Percentiles rank a stretch among this genome's conserved stretches.
phyloP scores from a whole-genome alignment of 163 green algal species.

The Scenedesmus sp. region DNA sequence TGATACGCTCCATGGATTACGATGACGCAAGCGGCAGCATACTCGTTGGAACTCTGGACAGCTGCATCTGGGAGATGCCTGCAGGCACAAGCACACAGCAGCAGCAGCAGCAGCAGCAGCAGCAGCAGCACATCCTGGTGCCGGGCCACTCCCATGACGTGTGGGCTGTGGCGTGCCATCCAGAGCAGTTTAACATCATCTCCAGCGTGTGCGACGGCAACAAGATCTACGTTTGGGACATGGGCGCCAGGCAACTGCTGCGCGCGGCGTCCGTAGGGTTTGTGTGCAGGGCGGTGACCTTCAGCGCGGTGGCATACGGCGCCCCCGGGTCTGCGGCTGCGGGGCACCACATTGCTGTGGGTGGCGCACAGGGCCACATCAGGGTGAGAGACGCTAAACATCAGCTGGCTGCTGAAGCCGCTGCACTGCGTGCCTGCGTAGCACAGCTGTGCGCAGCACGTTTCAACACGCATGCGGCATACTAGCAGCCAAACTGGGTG shows the following conservation, averaged over 20 bases:
- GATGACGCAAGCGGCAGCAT: slow-evolving; percentile 53
- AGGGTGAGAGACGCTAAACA: slow-evolving; percentile 53
- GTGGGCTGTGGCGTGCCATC: slow-evolving; percentile 70
- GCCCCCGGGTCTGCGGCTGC: not conserved
- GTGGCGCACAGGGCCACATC: slow-evolving; percentile 70
- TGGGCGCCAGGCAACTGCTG: slow-evolving; percentile 52
- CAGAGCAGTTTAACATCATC: slow-evolving; percentile 60
- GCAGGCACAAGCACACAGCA: not conserved
- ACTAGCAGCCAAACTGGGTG: no score
- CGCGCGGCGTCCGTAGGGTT: slow-evolving; percentile 64
- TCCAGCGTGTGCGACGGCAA: slow-evolving; percentile 65
- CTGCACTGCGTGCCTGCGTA: not conserved
- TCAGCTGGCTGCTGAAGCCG: not conserved
- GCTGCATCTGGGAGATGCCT: slow-evolving; percentile 71
- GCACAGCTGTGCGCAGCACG: not conserved
- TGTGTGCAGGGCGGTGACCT: slow-evolving; percentile 31
- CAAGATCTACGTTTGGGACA: slow-evolving; percentile 70
- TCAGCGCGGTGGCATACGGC: slow-evolving; percentile 32
- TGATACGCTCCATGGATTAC: slow-evolving; percentile 66
- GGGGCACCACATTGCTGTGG: slow-evolving; percentile 74
- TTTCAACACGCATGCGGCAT: no score
- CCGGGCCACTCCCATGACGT: slow-evolving; percentile 73
- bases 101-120: not conserved
- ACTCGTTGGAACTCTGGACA: slow-evolving; percentile 72
- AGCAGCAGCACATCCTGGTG: slow-evolving; percentile 67